Conservation (phyloP, 352 stramenopile species). For the Blastocystis sp. region DNA sequence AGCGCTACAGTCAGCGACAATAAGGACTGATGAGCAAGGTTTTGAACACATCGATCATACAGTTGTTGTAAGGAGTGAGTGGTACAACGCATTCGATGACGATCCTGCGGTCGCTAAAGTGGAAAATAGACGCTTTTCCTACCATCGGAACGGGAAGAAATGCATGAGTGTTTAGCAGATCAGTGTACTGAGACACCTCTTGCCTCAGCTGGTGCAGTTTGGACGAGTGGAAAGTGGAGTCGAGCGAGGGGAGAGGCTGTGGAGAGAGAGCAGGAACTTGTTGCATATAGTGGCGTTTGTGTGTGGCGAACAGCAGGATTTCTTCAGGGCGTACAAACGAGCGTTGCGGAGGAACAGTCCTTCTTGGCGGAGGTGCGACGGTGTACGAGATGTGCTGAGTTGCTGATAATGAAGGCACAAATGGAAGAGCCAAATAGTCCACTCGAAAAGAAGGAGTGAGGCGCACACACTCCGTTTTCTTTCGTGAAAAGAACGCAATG, state of each 20-base stretch:
- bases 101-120: not conserved
- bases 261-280: not conserved
- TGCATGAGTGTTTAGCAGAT: not conserved
- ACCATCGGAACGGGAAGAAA: not conserved
- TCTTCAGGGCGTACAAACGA: not conserved
- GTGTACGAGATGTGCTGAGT: no score
- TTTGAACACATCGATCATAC: not conserved
- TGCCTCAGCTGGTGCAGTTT: not conserved
- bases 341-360: not conserved
- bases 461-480: no score
- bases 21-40: not conserved
- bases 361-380: not conserved
- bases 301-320: not conserved
- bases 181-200: constrained; percentile 1
- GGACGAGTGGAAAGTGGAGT: not conserved
- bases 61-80: not conserved
- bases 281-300: not conserved
- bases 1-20: not conserved
- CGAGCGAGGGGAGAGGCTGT: not conserved
- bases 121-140: not conserved
- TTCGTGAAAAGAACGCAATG: no score
- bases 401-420: no score
- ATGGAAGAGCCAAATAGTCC: no score
- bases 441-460: no score
- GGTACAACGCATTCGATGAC: not conserved